Evolutionary conservation across 2,329 filamentous ascomycete species (phyloP), one percentile per base, ranked within the genome.

Genomic region (Hymenoscyphus occultus): DNA sequence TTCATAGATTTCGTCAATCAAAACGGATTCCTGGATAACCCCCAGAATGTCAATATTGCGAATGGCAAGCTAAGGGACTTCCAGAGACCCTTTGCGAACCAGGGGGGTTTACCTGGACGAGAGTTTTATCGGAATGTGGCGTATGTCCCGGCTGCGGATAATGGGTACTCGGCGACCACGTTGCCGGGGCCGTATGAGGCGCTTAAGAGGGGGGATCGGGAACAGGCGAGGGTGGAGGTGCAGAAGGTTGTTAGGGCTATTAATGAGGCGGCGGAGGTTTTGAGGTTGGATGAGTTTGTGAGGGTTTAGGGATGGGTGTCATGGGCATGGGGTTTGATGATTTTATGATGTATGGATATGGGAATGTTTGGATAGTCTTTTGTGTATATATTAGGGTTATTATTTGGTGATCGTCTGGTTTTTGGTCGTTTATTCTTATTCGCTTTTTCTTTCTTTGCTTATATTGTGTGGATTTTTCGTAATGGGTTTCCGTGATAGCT

Each of bases 81-180:
- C 22, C 60, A 61, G 42, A 40, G 60, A 14, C 19, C 42, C 31
- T 61, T 61, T 61, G 14, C 40, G 5, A 39, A 12, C 6, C 60
- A 51, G 22, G 60, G 45, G 28, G 60, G 60, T 2, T 16, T 61
- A 45, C 60, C 60, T 1, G 42, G 48, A 4, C 22, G 60, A 28
- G 45, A 56, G 40, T 61, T 61, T 61, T 61, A 61, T 39, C 54
- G 39, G 48, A 51, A 61, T 39, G 60, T 61, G 39, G 60, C 19
- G n/a, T 54, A 61, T 54, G 60, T 42, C 2, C 60, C 60, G 10
- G 60, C 28, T 0, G 42, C 40, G 5, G 45, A 61, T 5, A 56
- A 51, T 19, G 60, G 60, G n/a, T 61, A 61, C 39, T 19, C 45
- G 14, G 42, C 60, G 3, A 35, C 32, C 2, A 61, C 60, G 12